Evolutionary conservation across 2,329 filamentous ascomycete genomes (phyloP).

Genomic region (Beauveria bassiana): DNA sequence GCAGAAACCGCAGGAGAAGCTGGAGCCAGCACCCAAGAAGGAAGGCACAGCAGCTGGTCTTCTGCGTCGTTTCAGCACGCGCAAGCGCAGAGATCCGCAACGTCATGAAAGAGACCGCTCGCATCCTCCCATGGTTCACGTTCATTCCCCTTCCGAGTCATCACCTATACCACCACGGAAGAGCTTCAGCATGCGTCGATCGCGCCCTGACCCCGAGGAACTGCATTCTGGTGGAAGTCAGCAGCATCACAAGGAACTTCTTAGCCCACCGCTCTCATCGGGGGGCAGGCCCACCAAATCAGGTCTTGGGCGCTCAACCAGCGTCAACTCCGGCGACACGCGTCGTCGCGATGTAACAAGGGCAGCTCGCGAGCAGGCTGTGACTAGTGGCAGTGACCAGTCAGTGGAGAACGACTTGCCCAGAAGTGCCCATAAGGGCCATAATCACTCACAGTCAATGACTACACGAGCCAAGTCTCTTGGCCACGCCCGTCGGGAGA

Average conservation of each 20-base stretch:
- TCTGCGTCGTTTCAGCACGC: conserved; percentile 83
- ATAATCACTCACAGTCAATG: conserved; percentile 47
- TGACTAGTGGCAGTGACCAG: conserved; percentile 73
- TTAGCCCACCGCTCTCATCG: conserved; percentile 62
- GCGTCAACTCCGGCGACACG: conserved; percentile 82
- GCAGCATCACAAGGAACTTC: conserved; percentile 68
- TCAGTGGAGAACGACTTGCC: conserved; percentile 51
- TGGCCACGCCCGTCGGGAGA: conserved; percentile 81
- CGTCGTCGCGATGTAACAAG: conserved; percentile 50
- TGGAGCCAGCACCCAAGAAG: conserved; percentile 62
- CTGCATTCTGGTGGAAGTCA: conserved; percentile 53
- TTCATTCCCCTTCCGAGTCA: conserved; percentile 67
- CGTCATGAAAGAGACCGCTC: conserved; percentile 56
- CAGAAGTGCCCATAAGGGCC: conserved; percentile 43
- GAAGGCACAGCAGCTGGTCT: conserved; percentile 82
- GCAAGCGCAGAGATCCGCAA: conserved; percentile 62
- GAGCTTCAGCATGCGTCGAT: conserved; percentile 74
- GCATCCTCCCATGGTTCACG: conserved; percentile 64
- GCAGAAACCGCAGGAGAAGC: conserved; percentile 40
- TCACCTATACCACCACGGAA: conserved; percentile 59
- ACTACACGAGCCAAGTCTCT: conserved; percentile 77
- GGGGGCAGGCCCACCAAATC: conserved; percentile 57
- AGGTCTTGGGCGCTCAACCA: conserved; percentile 76
- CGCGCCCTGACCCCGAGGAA: conserved; percentile 47
- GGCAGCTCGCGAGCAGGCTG: conserved; percentile 56